Percentiles rank a stretch among this genome's conserved stretches.
These are phyloP conservation scores for Rhynchosporium agropyri DNA, from an alignment of 2,329 filamentous ascomycete species.

Conservation along the genomic window DNA sequence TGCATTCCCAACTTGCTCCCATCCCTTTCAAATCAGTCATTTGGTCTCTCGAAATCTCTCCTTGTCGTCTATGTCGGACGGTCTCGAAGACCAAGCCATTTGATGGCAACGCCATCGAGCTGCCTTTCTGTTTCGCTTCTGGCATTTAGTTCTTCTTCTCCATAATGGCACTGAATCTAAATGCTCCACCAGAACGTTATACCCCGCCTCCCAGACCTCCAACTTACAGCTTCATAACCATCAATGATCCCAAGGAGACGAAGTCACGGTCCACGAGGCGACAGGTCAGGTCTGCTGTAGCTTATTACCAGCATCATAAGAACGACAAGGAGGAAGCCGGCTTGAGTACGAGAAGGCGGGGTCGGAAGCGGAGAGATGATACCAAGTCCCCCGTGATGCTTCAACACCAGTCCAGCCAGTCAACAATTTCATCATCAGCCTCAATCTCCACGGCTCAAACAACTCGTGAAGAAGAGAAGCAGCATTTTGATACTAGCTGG, in stretches of 20 bases:
- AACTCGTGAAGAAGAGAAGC: conserved; percentile 1
- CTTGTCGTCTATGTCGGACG: neutral
- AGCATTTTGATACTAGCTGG: neutral
- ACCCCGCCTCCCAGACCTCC: conserved; percentile 8
- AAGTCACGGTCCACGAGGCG: conserved; percentile 22
- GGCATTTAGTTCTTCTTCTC: neutral
- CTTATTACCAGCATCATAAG: conserved; percentile 28
- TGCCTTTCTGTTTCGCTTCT: neutral
- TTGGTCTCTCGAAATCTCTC: too few relatives aligned
- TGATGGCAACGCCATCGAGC: conserved; percentile 2
- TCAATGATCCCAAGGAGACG: conserved; percentile 25
- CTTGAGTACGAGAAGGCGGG: conserved; percentile 5
- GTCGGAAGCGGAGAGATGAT: conserved; percentile 8
- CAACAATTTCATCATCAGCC: neutral
- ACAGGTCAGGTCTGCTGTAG: conserved; percentile 26
- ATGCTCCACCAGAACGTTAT: conserved; percentile 8
- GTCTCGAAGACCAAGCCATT: neutral
- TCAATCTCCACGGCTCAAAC: conserved; percentile 4
- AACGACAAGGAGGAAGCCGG: conserved; percentile 18
- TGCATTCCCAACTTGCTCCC: too few relatives aligned
- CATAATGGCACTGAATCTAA: neutral
- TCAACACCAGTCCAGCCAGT: conserved; percentile 12
- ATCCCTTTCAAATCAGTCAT: too few relatives aligned
- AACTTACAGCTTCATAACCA: conserved; percentile 25
- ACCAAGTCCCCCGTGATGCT: conserved; percentile 4